These are phyloP conservation scores for Nicotiana knightiana DNA, from an alignment of 257 asterid genomes.

Conservation along the genomic window DNA sequence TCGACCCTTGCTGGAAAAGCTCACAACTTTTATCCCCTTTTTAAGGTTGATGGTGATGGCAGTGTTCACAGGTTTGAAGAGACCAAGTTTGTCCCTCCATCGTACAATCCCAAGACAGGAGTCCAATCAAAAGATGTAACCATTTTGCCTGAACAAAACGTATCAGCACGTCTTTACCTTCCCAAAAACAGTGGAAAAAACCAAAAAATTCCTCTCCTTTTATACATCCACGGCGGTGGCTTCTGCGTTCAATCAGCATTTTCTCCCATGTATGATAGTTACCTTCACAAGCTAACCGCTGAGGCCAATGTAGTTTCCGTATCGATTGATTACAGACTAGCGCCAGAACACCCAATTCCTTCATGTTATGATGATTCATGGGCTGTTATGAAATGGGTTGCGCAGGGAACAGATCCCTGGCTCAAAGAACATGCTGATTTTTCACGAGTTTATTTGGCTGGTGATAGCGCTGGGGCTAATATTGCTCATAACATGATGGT, in stretches of 20 bases:
- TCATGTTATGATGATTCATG: conserved; percentile 64
- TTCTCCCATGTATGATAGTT: conserved; percentile 41
- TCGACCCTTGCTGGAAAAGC: neutral
- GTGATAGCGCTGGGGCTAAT: conserved; percentile 90
- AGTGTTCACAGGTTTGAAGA: conserved; percentile 25
- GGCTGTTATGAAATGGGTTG: conserved; percentile 52
- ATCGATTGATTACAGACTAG: conserved; percentile 57
- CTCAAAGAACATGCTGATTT: conserved; percentile 46
- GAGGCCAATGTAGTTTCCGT: conserved; percentile 45
- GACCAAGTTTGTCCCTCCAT: conserved; percentile 35
- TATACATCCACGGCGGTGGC: conserved; percentile 86
- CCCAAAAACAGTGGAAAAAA: conserved; percentile 26
- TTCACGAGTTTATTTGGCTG: conserved; percentile 42
- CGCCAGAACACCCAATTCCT: conserved; percentile 66
- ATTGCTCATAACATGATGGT: conserved; percentile 47
- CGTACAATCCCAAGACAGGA: conserved; percentile 37
- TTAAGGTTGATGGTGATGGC: conserved; percentile 30
- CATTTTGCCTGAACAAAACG: conserved; percentile 33
- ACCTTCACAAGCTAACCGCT: conserved; percentile 34
- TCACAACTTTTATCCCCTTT: neutral
- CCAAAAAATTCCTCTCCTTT: conserved; percentile 45
- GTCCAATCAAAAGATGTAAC: conserved; percentile 48
- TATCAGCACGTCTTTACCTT: conserved; percentile 54
- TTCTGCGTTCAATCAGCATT: conserved; percentile 54
- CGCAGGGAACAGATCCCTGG: conserved; percentile 52